Base-by-base conservation (phyloP, 805 yeast species). In the Schwanniomyces occidentalis region DNA sequence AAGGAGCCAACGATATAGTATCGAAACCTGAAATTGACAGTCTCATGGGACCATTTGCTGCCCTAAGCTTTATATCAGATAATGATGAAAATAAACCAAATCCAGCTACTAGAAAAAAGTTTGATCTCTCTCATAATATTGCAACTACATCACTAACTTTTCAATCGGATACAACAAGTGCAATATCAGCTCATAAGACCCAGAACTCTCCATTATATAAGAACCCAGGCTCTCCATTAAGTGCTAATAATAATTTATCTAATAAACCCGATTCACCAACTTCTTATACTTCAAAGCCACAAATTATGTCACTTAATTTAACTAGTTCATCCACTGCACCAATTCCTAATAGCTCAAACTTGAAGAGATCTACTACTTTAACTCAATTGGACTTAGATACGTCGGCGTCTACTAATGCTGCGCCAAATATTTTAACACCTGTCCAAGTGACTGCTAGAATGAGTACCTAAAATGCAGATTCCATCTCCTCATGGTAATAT, bases 401-500 rank as follows among this genome's bases (percentile, higher is more conserved):
- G 8, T 29, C 56, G n/a, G 25, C 36, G 8, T 36, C 54, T 5
- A 45, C 48, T 14, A 52, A 46, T 24, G 49, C 56, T 8, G 63
- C 71, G 3, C 70, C 71, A 2, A 64, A 54, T 35, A 61, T 66
- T 5, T 55, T 68, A 8, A 63, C 73, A 0, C 68, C 64, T 6
- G 61, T 68, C 8, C 73, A 65, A 36, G 73, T 67, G 7, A 62
- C 68, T n/a, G 65, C 66, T 13, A 37, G 65, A 31, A 61, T 61
- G 65, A 61, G 65, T 40, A 58, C 66, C 23, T 59, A 37, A 37
- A 25, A 16, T 19, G 13, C 16, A 30, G 16, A 19, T 30, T n/a
- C n/a, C n/a, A n/a, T n/a, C n/a, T n/a, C n/a, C n/a, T n/a, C n/a
- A n/a, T n/a, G n/a, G n/a, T n/a, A n/a, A n/a, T n/a, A n/a, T n/a